Evolutionary conservation across 2,329 filamentous ascomycete species (phyloP).

Genomic region (Talaromyces sp.): DNA sequence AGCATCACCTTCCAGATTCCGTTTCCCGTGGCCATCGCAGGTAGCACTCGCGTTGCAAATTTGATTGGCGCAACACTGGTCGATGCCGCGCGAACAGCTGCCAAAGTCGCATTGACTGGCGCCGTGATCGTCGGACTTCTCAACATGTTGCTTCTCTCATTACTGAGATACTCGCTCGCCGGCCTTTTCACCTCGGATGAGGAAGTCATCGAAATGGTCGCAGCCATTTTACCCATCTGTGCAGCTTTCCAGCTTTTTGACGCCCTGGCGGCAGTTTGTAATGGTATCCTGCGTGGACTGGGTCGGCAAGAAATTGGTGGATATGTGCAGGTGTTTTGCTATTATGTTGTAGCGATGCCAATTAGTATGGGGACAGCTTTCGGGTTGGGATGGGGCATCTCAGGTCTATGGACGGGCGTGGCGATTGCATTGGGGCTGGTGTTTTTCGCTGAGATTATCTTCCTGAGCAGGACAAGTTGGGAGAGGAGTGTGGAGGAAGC

Average conservation of each 20-base stretch:
- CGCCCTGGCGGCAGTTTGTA: slow-evolving; percentile 71
- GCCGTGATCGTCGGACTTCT: slow-evolving; percentile 70
- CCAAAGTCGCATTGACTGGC: slow-evolving; percentile 69
- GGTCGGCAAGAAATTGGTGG: slow-evolving; percentile 87
- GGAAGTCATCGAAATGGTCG: slow-evolving; percentile 66
- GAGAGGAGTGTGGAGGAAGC: slow-evolving; percentile 60
- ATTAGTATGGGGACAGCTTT: slow-evolving; percentile 78
- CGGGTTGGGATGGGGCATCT: slow-evolving; percentile 69
- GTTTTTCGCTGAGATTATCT: slow-evolving; percentile 53
- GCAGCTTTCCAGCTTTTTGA: slow-evolving; percentile 91
- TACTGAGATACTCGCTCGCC: slow-evolving; percentile 70
- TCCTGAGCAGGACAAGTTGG: slow-evolving; percentile 56
- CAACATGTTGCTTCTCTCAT: slow-evolving; percentile 68
- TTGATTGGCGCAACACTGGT: slow-evolving; percentile 83
- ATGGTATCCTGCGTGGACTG: slow-evolving; percentile 80
- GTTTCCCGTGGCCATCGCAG: slow-evolving; percentile 85
- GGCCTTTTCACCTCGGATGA: slow-evolving; percentile 72
- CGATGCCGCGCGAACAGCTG: slow-evolving; percentile 73
- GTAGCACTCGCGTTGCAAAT: slow-evolving; percentile 85
- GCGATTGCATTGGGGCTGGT: slow-evolving; percentile 66
- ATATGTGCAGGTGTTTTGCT: slow-evolving; percentile 79
- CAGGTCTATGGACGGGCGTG: slow-evolving; percentile 78
- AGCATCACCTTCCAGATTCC: slow-evolving; percentile 85
- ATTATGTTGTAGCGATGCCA: slow-evolving; percentile 83
- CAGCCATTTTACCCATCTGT: slow-evolving; percentile 70